Percentiles rank a stretch among this genome's conserved stretches.
phyloP scores from a whole-genome alignment of 2,329 filamentous ascomycete species.

The Aureobasidium lini region DNA sequence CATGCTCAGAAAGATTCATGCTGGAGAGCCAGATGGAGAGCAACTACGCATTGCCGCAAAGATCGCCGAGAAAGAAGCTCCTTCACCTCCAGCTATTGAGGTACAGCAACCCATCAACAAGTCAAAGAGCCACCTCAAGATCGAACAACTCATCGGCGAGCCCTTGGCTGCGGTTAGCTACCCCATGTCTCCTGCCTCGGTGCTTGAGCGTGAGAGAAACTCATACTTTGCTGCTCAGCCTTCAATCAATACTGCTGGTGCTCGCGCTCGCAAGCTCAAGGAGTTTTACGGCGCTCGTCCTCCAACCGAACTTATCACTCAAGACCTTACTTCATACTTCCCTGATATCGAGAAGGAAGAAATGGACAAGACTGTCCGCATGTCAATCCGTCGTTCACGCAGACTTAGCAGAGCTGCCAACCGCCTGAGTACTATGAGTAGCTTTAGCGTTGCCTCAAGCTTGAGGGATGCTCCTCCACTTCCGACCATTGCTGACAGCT shows the following conservation, averaged over 20 bases:
- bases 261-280: conserved; percentile 51
- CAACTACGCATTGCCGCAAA: conserved; percentile 82
- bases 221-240: conserved; percentile 34
- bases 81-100: conserved; percentile 46
- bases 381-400: conserved; percentile 84
- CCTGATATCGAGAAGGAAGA: conserved; percentile 89
- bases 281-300: conserved; percentile 88
- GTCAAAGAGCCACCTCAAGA: conserved; percentile 75
- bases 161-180: conserved; percentile 78
- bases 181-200: conserved; percentile 73
- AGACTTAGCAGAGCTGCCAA: conserved; percentile 89
- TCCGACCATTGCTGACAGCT: conserved; percentile 89
- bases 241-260: conserved; percentile 21
- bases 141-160: conserved; percentile 83
- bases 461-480: conserved; percentile 89
- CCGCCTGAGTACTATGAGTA: conserved; percentile 88
- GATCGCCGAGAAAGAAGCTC: conserved; percentile 74
- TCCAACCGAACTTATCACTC: conserved; percentile 94
- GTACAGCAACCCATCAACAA: conserved; percentile 59
- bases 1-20: conserved; percentile 86
- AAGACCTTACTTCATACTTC: conserved; percentile 94
- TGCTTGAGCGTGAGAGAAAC: conserved; percentile 55
- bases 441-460: conserved; percentile 84
- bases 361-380: conserved; percentile 88
- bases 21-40: conserved; percentile 77